Percentiles rank a stretch among this genome's conserved stretches.
These are phyloP conservation scores for Ceratocystis diversiconidia DNA, from an alignment of 2,329 filamentous ascomycete species.

Conservation along the genomic window DNA sequence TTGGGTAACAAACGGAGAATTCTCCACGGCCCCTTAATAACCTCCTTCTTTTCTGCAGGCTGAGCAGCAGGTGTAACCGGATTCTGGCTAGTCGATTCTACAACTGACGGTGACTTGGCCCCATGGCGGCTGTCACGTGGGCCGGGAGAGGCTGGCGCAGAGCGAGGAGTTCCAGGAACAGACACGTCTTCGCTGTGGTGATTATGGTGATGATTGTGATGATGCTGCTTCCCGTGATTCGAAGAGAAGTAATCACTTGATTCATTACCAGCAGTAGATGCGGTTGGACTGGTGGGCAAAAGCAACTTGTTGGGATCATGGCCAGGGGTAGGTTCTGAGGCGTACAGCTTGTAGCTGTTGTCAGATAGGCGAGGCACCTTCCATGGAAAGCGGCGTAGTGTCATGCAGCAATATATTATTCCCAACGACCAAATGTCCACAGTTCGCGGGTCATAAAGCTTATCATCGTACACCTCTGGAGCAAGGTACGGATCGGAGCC, in stretches of 20 bases:
- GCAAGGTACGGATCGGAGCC: constrained; percentile 89
- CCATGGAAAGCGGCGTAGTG: constrained; percentile 86
- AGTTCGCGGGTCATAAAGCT: constrained; percentile 84
- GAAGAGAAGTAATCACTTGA: constrained; percentile 12
- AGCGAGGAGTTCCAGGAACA: constrained; percentile 12
- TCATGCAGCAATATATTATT: constrained; percentile 99
- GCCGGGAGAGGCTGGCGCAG: constrained; percentile 9
- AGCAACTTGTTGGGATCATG: constrained; percentile 43
- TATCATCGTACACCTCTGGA: constrained; percentile 87
- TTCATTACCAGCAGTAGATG: constrained; percentile 18
- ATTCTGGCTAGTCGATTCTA: constrained; percentile 16
- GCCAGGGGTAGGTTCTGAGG: constrained; percentile 67
- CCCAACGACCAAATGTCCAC: constrained; percentile 97
- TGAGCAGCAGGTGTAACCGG: constrained; percentile 12
- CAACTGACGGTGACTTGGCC: constrained; percentile 11
- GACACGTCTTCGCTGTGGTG: background rate
- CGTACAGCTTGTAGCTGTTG: constrained; percentile 89
- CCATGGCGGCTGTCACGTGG: constrained; percentile 7
- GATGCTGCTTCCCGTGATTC: constrained; percentile 8
- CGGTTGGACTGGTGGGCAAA: constrained; percentile 31
- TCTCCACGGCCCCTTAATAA: constrained; percentile 86
- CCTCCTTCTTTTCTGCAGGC: constrained; percentile 46
- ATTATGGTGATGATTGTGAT: background rate
- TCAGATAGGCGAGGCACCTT: constrained; percentile 84
- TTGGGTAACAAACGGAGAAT: constrained; percentile 74